Percentiles rank a stretch among this genome's conserved stretches.
Conservation (phyloP, 805 yeast species). For the Trichomonascus vanleenenianus region DNA sequence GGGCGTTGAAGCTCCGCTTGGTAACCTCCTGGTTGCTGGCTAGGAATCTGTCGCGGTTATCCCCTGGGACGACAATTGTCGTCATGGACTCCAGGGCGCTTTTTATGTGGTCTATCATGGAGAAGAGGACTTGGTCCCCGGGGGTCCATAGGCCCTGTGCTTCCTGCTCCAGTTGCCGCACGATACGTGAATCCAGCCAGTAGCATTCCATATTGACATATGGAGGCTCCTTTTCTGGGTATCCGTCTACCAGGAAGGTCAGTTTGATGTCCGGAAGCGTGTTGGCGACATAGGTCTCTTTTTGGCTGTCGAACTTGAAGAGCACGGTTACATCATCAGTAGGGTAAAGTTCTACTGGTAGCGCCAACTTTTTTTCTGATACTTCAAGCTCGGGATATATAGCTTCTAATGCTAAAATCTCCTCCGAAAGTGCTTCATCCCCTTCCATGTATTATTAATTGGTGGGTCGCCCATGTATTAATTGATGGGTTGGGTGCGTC, state of each 20-base stretch:
- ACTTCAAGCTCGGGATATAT: slow-evolving; percentile 16
- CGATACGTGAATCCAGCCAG: slow-evolving; percentile 8
- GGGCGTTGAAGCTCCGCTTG: slow-evolving; percentile 10
- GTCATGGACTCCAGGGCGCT: background rate
- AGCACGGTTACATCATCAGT: slow-evolving; percentile 3
- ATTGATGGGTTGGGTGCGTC: too few relatives aligned
- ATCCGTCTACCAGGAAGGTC: slow-evolving; percentile 8
- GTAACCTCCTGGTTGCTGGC: slow-evolving; percentile 5
- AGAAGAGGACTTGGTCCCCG: slow-evolving; percentile 9
- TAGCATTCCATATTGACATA: slow-evolving; percentile 3
- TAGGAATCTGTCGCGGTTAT: slow-evolving; percentile 2
- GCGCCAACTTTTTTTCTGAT: background rate
- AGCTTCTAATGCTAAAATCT: slow-evolving; percentile 13
- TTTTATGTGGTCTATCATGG: slow-evolving; percentile 12
- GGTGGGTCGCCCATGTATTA: too few relatives aligned
- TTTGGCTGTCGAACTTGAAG: slow-evolving; percentile 2
- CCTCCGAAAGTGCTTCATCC: slow-evolving; percentile 1
- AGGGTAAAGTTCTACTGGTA: slow-evolving; percentile 8
- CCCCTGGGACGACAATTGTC: background rate
- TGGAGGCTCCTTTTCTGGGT: slow-evolving; percentile 12
- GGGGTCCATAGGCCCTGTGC: slow-evolving; percentile 9
- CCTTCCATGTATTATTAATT: too few relatives aligned
- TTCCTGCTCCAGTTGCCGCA: slow-evolving; percentile 2
- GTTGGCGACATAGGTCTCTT: background rate
- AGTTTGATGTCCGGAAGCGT: slow-evolving; percentile 15